Base-by-base conservation (phyloP, 2,329 filamentous ascomycete species). In the Neoascochyta sp. region DNA sequence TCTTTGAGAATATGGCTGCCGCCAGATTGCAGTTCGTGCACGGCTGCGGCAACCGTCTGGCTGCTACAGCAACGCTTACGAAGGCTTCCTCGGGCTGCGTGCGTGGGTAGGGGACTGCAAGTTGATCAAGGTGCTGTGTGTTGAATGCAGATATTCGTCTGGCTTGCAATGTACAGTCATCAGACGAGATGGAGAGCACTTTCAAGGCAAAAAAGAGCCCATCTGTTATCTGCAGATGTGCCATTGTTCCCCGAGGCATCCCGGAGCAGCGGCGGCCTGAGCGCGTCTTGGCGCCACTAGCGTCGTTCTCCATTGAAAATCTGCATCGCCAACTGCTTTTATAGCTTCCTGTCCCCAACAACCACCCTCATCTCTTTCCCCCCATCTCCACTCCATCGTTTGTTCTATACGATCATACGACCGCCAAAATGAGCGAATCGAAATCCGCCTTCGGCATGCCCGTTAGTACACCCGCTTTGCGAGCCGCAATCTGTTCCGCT, bases 371-470 rank as follows among this genome's bases (percentile, higher is more conserved):
- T 45, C 40, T 42, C 32, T 34, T 39, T 39, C 39, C 41, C 28
- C 30, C 30, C 31, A 43, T 48, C 44, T 50, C 41, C 46, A 36
- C 45, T 50, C 47, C 15, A 29, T 30, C 17, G 23, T 34, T 27
- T 23, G 54, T 57, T 50, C 37, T 52, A 43, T 52, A 42, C 55
- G 62, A 57, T 59, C 35, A 56, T 57, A 52, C 62, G 29, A 36
- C 21, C 28, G 60, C 63, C 67, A 52, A 70, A 43, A 38, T 44
- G 43, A 41, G 47, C 55, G 52, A 36, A 46, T 61, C 62, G 55
- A 75, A 76, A 70, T 65, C 67, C 59, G 61, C 75, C 52, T 59
- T 76, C 60, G 75, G 73, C 46, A 67, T 68, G 64, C 64, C 64
- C 39, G 65, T 68, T 60, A 49, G 58, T 50, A 13, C 16, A 26